Percentiles rank a stretch among this genome's conserved stretches.
Evolutionary conservation across 129 eudicot species (phyloP).

Genomic region (Chrysanthemum lavandulifolium): DNA sequence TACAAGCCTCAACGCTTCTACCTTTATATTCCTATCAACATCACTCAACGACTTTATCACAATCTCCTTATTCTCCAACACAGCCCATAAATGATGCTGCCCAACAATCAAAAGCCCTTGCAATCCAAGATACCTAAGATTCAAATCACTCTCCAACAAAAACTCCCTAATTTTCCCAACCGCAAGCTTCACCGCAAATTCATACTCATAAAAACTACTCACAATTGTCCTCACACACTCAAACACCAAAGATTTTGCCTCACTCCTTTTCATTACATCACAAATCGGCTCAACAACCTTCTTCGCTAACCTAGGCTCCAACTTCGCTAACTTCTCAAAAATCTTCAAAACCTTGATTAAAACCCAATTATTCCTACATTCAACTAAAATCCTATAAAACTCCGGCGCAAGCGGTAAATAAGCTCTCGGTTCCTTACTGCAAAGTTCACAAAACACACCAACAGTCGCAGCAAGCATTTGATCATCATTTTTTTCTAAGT

Average conservation of each 20-base stretch:
- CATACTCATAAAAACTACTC: slow-evolving; percentile 64
- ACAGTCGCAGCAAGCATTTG: slow-evolving; percentile 58
- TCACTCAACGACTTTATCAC: slow-evolving; percentile 84
- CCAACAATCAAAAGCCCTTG: slow-evolving; percentile 69
- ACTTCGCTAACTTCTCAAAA: slow-evolving; percentile 59
- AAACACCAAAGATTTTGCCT: slow-evolving; percentile 81
- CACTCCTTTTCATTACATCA: slow-evolving; percentile 66
- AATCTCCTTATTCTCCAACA: slow-evolving; percentile 79
- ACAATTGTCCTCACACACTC: slow-evolving; percentile 86
- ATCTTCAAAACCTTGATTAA: slow-evolving; percentile 86
- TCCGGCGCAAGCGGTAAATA: slow-evolving; percentile 91
- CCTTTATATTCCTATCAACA: slow-evolving; percentile 66
- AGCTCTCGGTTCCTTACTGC: slow-evolving; percentile 51
- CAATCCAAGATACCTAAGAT: slow-evolving; percentile 86
- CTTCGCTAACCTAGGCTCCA: slow-evolving; percentile 82
- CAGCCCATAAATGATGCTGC: slow-evolving; percentile 64
- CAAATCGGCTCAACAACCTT: slow-evolving; percentile 83
- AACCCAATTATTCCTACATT: slow-evolving; percentile 85
- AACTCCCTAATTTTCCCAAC: slow-evolving; percentile 76
- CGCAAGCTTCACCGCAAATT: slow-evolving; percentile 75
- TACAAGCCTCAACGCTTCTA: slow-evolving; percentile 74
- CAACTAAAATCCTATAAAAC: slow-evolving; percentile 78
- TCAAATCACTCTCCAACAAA: slow-evolving; percentile 69
- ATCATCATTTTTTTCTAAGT: slow-evolving; percentile 55
- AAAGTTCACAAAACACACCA: slow-evolving; percentile 85